Evolutionary conservation across 805 yeast genomes (phyloP).

Genomic region (Groenewaldozyma tartarivorans): DNA sequence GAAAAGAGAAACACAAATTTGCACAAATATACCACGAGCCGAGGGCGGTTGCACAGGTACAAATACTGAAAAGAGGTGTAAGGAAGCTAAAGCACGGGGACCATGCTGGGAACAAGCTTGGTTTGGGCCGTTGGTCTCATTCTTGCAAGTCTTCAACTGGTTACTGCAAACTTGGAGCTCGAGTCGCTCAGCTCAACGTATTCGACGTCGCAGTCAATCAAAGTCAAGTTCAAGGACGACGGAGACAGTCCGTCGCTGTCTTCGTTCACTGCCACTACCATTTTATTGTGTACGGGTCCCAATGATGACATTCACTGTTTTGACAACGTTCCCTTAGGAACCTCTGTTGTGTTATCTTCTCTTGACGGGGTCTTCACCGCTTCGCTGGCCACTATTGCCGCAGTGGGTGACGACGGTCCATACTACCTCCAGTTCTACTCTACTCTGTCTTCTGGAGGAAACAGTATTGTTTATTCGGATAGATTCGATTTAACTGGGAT

Average conservation of each 20-base stretch:
- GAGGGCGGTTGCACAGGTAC: too few relatives aligned
- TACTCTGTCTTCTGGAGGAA: conserved; percentile 29
- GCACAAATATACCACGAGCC: too few relatives aligned
- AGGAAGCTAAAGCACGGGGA: background rate
- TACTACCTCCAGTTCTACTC: conserved; percentile 59
- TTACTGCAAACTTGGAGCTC: conserved; percentile 40
- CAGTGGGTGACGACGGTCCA: conserved; percentile 50
- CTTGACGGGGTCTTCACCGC: conserved; percentile 25
- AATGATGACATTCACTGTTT: conserved; percentile 38
- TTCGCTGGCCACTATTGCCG: conserved; percentile 35
- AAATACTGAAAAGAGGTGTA: background rate
- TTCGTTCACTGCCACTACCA: conserved; percentile 36
- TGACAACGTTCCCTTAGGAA: conserved; percentile 22
- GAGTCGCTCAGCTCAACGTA: conserved; percentile 29
- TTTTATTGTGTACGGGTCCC: conserved; percentile 63
- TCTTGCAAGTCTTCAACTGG: conserved; percentile 6
- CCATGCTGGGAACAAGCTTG: background rate
- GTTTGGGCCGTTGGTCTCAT: background rate
- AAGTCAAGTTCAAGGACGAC: conserved; percentile 51
- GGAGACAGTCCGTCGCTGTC: conserved; percentile 39
- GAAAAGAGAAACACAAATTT: too few relatives aligned
- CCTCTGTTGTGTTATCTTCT: conserved; percentile 4
- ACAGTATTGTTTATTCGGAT: conserved; percentile 56
- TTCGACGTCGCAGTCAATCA: conserved; percentile 18
- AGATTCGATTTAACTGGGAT: conserved; percentile 61